Conservation (phyloP, 805 yeast species). For the Lachancea lanzarotensis region DNA sequence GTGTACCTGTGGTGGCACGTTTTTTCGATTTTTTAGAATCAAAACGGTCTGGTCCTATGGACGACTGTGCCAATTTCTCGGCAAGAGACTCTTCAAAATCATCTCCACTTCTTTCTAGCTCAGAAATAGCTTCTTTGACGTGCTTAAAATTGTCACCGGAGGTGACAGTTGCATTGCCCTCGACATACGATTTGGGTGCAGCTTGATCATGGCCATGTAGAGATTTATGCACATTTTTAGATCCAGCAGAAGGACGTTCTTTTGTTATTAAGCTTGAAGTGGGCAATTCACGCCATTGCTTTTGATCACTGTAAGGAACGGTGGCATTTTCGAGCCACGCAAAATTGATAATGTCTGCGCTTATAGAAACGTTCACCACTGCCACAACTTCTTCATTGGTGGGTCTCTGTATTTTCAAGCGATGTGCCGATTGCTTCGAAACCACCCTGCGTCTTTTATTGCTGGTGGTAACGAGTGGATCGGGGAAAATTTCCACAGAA, state of each 20-base stretch:
- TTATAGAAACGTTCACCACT: conserved; percentile 29
- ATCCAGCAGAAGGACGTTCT: conserved; percentile 10
- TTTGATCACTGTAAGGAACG: conserved; percentile 49
- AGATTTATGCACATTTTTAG: conserved; percentile 11
- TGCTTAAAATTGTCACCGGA: conserved; percentile 60
- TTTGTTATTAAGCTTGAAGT: conserved; percentile 7
- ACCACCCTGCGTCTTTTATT: conserved; percentile 44
- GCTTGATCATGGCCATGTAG: conserved; percentile 39
- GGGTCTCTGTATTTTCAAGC: conserved; percentile 45
- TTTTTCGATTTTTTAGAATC: conserved; percentile 35
- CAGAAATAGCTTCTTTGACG: conserved; percentile 40
- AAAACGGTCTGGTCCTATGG: conserved; percentile 20
- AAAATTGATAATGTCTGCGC: conserved; percentile 36
- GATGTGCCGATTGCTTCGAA: conserved; percentile 46
- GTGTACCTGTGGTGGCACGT: conserved; percentile 63
- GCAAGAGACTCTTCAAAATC: conserved; percentile 47
- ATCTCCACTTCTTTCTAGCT: conserved; percentile 36
- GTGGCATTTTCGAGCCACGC: conserved; percentile 61
- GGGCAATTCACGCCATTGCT: conserved; percentile 43
- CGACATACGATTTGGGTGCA: conserved; percentile 51
- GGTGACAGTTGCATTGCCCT: conserved; percentile 52
- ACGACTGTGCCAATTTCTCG: conserved; percentile 36
- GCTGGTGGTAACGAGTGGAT: conserved; percentile 37
- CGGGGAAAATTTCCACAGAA: conserved; percentile 58
- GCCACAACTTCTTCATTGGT: conserved; percentile 25